Percentiles rank a stretch among this genome's conserved stretches.
These are phyloP conservation scores for Imleria badia DNA, from an alignment of 768 basidiomycete species.

Conservation along the genomic window DNA sequence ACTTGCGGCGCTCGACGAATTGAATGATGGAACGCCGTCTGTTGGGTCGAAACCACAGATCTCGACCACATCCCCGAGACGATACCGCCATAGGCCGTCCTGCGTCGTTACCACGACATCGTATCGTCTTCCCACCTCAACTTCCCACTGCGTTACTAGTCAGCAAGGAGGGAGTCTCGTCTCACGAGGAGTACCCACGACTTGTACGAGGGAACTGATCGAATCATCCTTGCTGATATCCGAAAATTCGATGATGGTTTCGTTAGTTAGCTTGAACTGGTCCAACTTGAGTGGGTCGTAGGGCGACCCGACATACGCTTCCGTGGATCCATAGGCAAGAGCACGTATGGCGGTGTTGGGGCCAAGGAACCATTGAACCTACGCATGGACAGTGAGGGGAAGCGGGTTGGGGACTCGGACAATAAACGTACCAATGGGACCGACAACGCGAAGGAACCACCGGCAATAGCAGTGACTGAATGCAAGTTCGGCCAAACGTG, in stretches of 20 bases:
- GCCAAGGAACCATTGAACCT: conserved; percentile 13
- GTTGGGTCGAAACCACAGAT: too few species aligned
- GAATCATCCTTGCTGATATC: conserved; percentile 9
- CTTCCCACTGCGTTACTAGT: conserved; percentile 17
- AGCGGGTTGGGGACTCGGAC: too few species aligned
- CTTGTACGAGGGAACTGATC: not conserved
- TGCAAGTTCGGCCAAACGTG: too few species aligned
- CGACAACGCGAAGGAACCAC: too few species aligned
- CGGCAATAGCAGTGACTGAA: too few species aligned
- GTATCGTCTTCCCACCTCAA: conserved; percentile 10
- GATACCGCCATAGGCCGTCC: too few species aligned
- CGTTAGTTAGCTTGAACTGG: conserved; percentile 3
- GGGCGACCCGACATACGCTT: conserved; percentile 2
- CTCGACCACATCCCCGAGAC: too few species aligned
- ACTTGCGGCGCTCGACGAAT: conserved; percentile 18
- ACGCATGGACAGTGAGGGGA: too few species aligned
- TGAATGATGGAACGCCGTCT: conserved; percentile 18
- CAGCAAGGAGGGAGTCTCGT: not conserved
- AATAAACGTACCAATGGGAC: too few species aligned
- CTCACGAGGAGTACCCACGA: too few species aligned
- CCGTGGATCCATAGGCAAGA: conserved; percentile 3
- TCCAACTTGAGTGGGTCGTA: conserved; percentile 9
- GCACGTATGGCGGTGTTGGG: not conserved
- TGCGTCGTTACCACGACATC: too few species aligned
- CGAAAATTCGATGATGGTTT: conserved; percentile 14